Evolutionary conservation across 768 basidiomycete species (phyloP), one percentile per base, ranked within the genome.

Genomic region (Auricularia auricula-judae): DNA sequence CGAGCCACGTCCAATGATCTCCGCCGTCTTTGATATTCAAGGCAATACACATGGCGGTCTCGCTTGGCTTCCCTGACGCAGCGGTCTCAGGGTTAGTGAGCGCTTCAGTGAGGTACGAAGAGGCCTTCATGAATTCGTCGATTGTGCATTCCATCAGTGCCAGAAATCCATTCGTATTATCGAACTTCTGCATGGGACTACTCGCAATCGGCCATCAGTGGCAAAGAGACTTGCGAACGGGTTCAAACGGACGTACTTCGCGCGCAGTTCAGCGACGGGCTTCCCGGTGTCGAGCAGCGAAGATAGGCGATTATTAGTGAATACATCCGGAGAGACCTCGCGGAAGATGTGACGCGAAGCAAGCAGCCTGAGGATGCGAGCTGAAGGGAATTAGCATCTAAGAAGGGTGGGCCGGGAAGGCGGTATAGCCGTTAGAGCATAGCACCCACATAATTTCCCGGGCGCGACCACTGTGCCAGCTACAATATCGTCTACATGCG

Each of bases 71-170:
- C 23, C 65, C 43, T 7, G 69, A 71, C 16, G 63, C 51, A 2
- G 67, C 62, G 18, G 61, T 65, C 11, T 62, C 54, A 8, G 68
- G 63, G 29, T 68, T 65, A 34, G 67, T 43, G 3, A 75, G 36
- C 1, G 67, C 58, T 34, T 75, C 73, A 1, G 66, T 12, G 8
- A 72, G 62, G 44, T 70, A 71, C 0, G 68, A 64, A 1, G 67
- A 62, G 3, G 66, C 63, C 63, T 72, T 72, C 53, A 69, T 44
- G 11, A 44, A 90, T 80, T 70, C 91, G 89, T 69, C 91, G 89
- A 4, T 86, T 81, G 89, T 81, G 84, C 59, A 89, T 12, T 86
- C 88, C 8, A 89, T 80, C 68, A 90, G 85, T 0, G 89, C 89
- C 5, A 88, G 79, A 5, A 85, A 80, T 1, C 86, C 88, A 67